Base-by-base conservation (phyloP, 2,329 filamentous ascomycete genomes). In the Endoconidiophora laricicola region DNA sequence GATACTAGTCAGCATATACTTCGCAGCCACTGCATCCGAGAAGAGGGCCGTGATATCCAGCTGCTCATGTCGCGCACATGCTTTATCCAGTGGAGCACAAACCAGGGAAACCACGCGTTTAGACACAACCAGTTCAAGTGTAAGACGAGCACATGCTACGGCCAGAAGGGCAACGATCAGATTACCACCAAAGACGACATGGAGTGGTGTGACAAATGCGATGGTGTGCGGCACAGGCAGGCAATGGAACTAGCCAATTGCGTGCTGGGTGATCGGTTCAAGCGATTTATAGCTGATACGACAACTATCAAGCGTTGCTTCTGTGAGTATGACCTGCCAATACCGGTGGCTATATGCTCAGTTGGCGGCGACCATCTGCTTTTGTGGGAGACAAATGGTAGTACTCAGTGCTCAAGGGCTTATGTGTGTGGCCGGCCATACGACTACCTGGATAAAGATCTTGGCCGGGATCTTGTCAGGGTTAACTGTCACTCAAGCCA, bases 1-100 rank as follows among this genome's bases (percentile, higher is more conserved):
- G 7, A 33, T 33, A 9, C 20, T 38, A 46, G 44, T 23, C 44
- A 46, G 2, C 44, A 46, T 38, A 33, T 46, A n/a, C 44, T 46
- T 23, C 44, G 44, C 6, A 46, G 38, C 26, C 44, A 46, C 20
- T 22, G 29, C 16, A 12, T 36, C 16, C 44, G n/a, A 6, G 20
- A 18, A 2, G 33, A 22, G 6, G 44, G 44, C 12, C 29, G 38
- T 38, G 9, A 16, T 14, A 16, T 12, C n/a, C 16, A 38, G 29
- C 7, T 12, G 6, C 16, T 46, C n/a, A 46, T 46, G 44, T 38
- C 29, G 20, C 26, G 23, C 20, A 20, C 14, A 6, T 46, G 44
- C 44, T 46, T 46, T 36, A 5, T 38, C 5, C 18, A 23, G 14
- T 46, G 44, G 44, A 23, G 26, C 18, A 4, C 4, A 7, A 29